Evolutionary conservation across 2,329 filamentous ascomycete genomes (phyloP).

Genomic region (Ascochyta clinopodiicola): DNA sequence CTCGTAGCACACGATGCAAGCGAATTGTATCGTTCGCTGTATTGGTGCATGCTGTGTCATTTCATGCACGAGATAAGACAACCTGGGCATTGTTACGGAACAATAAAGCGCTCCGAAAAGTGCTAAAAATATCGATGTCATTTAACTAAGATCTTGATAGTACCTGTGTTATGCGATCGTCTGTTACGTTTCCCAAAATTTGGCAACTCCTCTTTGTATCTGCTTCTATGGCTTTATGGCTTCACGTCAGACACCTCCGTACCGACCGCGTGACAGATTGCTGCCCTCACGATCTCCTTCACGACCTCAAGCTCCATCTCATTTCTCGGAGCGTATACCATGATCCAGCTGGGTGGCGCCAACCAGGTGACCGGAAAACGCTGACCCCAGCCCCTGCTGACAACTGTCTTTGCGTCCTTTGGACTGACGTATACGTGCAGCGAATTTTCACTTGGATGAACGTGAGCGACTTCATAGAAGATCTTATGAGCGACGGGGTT

Average conservation of each 20-base stretch:
- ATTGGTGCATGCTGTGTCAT: not conserved
- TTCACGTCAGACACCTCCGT: slow-evolving; percentile 20
- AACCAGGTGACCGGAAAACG: slow-evolving; percentile 55
- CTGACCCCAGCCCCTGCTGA: slow-evolving; percentile 80
- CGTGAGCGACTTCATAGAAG: slow-evolving; percentile 59
- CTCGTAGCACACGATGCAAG: not conserved
- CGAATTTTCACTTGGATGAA: slow-evolving; percentile 76
- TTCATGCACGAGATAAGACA: not conserved
- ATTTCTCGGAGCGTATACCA: slow-evolving; percentile 81
- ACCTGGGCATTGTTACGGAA: not conserved
- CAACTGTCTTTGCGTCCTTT: slow-evolving; percentile 72
- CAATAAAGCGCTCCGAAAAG: not conserved
- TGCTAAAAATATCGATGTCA: not conserved
- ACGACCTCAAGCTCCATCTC: slow-evolving; percentile 72
- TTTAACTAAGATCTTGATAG: not conserved
- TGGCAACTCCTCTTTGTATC: no score
- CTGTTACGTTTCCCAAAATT: not conserved
- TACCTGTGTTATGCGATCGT: not conserved
- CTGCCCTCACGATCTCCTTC: slow-evolving; percentile 74
- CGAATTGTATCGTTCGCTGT: not conserved
- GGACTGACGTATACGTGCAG: slow-evolving; percentile 82
- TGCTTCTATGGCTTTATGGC: not conserved
- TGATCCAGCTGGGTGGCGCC: slow-evolving; percentile 49
- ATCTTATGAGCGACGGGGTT: slow-evolving; percentile 40
- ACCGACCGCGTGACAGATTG: slow-evolving; percentile 67